Conservation (phyloP, 495 filamentous ascomycete species). For the Talaromyces ruber region DNA sequence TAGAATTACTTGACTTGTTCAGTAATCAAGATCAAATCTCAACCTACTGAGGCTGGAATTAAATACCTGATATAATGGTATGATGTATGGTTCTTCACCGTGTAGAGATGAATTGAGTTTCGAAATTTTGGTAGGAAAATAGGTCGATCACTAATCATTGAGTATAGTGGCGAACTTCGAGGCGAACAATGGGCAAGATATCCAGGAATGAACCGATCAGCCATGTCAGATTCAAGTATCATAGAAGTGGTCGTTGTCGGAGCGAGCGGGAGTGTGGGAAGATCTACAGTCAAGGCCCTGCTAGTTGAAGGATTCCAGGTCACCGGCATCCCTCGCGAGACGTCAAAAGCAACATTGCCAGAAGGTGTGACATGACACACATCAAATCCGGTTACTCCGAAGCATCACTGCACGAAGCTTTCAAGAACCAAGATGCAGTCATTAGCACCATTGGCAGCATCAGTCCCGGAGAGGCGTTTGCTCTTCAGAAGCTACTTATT, state of each 20-base stretch:
- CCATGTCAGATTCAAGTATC: not conserved
- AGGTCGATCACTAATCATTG: not conserved
- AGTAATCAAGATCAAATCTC: not conserved
- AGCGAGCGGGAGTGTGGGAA: constrained; percentile 51
- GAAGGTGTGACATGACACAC: constrained; percentile 24
- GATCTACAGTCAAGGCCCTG: constrained; percentile 45
- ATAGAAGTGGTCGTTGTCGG: not conserved
- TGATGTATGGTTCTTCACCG: not conserved
- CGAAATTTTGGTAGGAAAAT: not conserved
- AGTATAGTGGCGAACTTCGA: not conserved
- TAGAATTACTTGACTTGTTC: not conserved
- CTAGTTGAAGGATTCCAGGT: constrained; percentile 43
- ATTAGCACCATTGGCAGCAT: constrained; percentile 20
- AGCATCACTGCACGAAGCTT: constrained; percentile 23
- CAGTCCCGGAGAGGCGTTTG: constrained; percentile 9
- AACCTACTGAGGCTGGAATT: not conserved
- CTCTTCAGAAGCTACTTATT: constrained; percentile 40
- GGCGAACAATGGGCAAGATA: not conserved
- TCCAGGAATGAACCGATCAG: not conserved
- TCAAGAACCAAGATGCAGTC: constrained; percentile 29
- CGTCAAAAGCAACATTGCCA: constrained; percentile 11
- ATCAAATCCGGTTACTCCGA: constrained; percentile 36
- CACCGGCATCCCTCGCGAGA: constrained; percentile 25
- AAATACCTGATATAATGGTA: not conserved
- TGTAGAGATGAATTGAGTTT: not conserved